These are phyloP conservation scores for Fraxinus anomala DNA, from an alignment of 257 asterid genomes.

Conservation along the genomic window DNA sequence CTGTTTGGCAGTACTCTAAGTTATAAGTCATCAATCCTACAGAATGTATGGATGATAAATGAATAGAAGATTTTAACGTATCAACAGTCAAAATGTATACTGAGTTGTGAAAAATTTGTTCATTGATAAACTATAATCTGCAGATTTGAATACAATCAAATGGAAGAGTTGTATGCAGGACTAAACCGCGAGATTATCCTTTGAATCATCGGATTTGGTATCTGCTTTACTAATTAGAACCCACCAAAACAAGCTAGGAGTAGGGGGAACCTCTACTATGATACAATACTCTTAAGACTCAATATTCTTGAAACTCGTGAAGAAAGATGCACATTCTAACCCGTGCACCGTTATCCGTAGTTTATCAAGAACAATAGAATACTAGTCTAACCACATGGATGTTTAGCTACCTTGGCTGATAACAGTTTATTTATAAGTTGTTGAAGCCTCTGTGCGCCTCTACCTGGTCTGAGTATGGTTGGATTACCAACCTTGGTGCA, in stretches of 20 bases:
- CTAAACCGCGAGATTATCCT: conserved; percentile 11
- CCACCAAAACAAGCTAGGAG: neutral
- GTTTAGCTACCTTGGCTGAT: conserved; percentile 33
- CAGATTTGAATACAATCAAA: neutral
- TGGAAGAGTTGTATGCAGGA: conserved; percentile 17
- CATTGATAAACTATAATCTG: neutral
- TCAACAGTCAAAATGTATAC: neutral
- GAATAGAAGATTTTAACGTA: neutral
- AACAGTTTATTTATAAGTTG: conserved; percentile 53
- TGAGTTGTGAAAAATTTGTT: neutral
- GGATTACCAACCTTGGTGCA: conserved; percentile 74
- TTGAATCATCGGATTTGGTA: neutral
- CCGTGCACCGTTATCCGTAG: conserved; percentile 5
- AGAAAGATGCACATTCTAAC: neutral
- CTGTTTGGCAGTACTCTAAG: neutral
- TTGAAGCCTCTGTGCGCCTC: conserved; percentile 68
- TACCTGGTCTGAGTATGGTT: conserved; percentile 61
- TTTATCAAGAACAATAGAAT: conserved; percentile 26
- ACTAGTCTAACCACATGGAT: conserved; percentile 60
- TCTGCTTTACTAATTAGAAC: neutral
- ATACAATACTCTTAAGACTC: neutral
- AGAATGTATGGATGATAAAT: too few species aligned
- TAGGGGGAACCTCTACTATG: neutral
- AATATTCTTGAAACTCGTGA: neutral
- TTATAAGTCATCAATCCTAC: too few species aligned